Base-by-base conservation (phyloP, 257 asterid species). In the Echites panduratus region DNA sequence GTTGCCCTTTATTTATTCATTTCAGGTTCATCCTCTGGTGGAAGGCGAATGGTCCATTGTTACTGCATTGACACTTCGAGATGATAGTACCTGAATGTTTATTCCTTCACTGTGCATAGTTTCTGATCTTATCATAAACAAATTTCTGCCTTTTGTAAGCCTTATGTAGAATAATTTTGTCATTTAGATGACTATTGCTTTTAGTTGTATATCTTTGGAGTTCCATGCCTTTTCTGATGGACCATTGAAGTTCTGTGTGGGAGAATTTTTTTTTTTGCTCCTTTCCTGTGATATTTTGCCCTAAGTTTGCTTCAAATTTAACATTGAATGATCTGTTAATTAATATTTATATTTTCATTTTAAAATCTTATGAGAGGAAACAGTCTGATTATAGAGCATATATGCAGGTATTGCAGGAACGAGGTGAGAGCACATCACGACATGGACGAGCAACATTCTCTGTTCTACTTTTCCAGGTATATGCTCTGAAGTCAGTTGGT, bases 361-460 rank as follows among this genome's bases (percentile, higher is more conserved):
- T 69, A 61, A 35, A 54, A n/a, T 61, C 44, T 10, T 50, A 44
- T 52, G 48, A 35, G 77, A 72, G 67, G 72, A 78, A 71, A 64
- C 82, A 76, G 71, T 69, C 68, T 82, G 66, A 76, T 75, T 16
- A 41, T 9, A 72, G 53, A 73, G 80, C 61, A 65, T 87, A 63
- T 76, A 73, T 82, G 85, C 84, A 95, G 99, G 99, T 95, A 70
- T 85, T 95, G 83, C 99, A 95, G 80, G 99, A 95, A 76, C 91
- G 99, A 48, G 98, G 99, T 78, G 99, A 95, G 87, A 95, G 99
- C 89, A 92, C 99, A 74, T 95, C 98, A 72, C 99, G 99, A 68
- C 99, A 95, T 54, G 98, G 99, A 76, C 95, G 99, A 75, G 96
- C 99, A 68, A 87, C 99, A 69, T 95, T 95, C 81, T 95, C 99